Evolutionary conservation across 2,329 filamentous ascomycete genomes (phyloP).

Genomic region (Leptographium wingfieldii): DNA sequence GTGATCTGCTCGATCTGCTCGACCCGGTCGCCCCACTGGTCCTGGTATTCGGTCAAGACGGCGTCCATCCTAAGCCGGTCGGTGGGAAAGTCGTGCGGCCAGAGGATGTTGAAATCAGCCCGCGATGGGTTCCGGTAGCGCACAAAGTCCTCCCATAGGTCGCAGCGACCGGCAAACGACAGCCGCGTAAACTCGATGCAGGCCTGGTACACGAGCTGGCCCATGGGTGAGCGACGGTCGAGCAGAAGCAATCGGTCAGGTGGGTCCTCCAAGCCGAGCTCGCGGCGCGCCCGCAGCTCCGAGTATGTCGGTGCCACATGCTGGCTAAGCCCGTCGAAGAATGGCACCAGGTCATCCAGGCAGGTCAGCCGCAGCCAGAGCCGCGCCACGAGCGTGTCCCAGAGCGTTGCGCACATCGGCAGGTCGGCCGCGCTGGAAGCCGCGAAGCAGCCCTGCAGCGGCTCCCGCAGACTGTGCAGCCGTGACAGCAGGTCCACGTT

Average conservation of each 20-base stretch:
- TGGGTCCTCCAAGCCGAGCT: constrained; percentile 30
- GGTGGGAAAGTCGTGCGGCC: constrained; percentile 27
- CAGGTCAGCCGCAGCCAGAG: constrained; percentile 71
- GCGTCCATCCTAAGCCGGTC: constrained; percentile 42
- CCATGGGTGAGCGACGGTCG: constrained; percentile 65
- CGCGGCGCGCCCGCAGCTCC: constrained; percentile 42
- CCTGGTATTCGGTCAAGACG: constrained; percentile 36
- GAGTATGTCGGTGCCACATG: constrained; percentile 51
- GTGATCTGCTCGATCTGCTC: constrained; percentile 3
- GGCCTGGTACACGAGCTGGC: constrained; percentile 64
- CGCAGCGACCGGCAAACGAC: constrained; percentile 64
- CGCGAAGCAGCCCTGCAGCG: constrained; percentile 8
- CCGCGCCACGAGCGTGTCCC: constrained; percentile 70
- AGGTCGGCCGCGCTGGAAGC: constrained; percentile 25
- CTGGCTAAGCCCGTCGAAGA: constrained; percentile 49
- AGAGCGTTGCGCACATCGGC: constrained; percentile 32
- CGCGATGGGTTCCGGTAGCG: constrained; percentile 68
- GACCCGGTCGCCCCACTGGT: constrained; percentile 30
- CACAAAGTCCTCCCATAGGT: constrained; percentile 73
- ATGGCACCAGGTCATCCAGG: constrained; percentile 64
- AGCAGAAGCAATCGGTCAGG: constrained; percentile 44
- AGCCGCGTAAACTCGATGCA: constrained; percentile 69
- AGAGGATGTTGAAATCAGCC: constrained; percentile 45
- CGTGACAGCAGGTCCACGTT: constrained; percentile 37
- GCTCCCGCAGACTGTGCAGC: constrained; percentile 6